phyloP scores from a whole-genome alignment of 2,329 filamentous ascomycete species.

The Chlorencoelia australis region DNA sequence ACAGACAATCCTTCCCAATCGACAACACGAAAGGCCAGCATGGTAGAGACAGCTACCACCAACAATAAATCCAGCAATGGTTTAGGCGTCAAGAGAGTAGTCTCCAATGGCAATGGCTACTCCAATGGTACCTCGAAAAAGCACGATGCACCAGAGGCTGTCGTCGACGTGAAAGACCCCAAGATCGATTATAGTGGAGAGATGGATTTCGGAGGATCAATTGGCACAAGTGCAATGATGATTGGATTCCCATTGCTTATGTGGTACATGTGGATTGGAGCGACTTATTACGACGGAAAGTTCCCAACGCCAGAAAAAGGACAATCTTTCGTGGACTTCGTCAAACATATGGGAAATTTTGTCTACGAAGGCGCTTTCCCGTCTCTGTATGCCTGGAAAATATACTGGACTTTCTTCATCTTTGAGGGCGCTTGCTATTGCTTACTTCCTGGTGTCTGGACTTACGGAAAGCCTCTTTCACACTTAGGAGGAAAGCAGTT shows the following conservation, averaged over 20 bases:
- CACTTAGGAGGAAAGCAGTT: conserved; percentile 79
- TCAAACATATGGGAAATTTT: conserved; percentile 57
- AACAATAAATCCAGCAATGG: conserved; percentile 14
- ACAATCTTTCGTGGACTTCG: conserved; percentile 62
- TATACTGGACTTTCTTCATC: conserved; percentile 91
- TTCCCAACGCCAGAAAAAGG: conserved; percentile 58
- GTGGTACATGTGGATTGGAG: conserved; percentile 99
- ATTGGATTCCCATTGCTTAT: conserved; percentile 85
- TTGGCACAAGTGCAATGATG: conserved; percentile 80
- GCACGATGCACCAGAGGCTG: conserved; percentile 5
- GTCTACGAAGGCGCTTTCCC: conserved; percentile 82
- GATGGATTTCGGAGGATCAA: conserved; percentile 79
- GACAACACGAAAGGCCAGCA: conserved; percentile 16
- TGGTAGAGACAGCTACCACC: conserved; percentile 16
- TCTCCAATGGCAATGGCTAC: conserved; percentile 5
- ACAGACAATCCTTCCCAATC: conserved; percentile 20
- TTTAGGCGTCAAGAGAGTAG: no score
- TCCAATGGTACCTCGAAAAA: conserved; percentile 8
- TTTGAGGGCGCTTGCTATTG: conserved; percentile 79
- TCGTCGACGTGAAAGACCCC: conserved; percentile 43
- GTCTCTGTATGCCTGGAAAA: conserved; percentile 70
- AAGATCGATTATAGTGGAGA: conserved; percentile 53
- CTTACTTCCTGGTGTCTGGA: conserved; percentile 75
- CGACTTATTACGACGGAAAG: conserved; percentile 82
- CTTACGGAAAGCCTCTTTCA: conserved; percentile 77